Percentiles rank a stretch among this genome's conserved stretches.
phyloP scores from a whole-genome alignment of 192 early-diverging fungal species.

The Rhizoclosmatium globosum region DNA sequence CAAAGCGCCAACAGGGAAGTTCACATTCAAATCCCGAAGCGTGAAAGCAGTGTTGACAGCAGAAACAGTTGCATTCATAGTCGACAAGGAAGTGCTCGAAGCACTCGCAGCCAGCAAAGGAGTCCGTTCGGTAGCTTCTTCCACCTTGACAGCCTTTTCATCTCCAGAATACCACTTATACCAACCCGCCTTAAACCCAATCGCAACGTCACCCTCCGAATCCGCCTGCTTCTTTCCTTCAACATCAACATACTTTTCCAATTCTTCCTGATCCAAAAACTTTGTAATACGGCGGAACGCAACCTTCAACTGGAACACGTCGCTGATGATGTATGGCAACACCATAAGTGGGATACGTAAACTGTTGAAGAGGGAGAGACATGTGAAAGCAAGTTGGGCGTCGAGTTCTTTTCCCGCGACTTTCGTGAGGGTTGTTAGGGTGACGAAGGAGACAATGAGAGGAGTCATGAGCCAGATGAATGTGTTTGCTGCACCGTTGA shows the following conservation, averaged over 20 bases:
- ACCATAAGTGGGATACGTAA: constrained; percentile 60
- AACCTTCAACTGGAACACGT: constrained; percentile 61
- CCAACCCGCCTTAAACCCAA: constrained; percentile 41
- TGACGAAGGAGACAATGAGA: constrained; percentile 66
- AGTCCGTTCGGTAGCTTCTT: constrained; percentile 34
- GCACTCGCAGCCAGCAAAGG: constrained; percentile 7
- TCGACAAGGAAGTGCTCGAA: not conserved
- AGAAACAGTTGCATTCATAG: not conserved
- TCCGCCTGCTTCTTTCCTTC: constrained; percentile 19
- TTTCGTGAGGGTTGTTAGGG: constrained; percentile 65
- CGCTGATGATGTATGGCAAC: constrained; percentile 68
- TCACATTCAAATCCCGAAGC: constrained; percentile 28
- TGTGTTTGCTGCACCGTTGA: constrained; percentile 29
- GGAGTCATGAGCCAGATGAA: constrained; percentile 46
- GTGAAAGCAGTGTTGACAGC: constrained; percentile 24
- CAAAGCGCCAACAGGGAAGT: constrained; percentile 25
- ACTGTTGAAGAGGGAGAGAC: constrained; percentile 69
- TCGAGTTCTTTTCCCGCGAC: constrained; percentile 67
- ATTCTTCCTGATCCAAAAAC: constrained; percentile 79
- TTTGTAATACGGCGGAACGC: constrained; percentile 69
- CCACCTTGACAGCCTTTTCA: not conserved
- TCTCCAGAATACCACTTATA: constrained; percentile 34
- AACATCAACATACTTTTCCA: constrained; percentile 50
- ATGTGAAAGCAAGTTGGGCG: constrained; percentile 72
- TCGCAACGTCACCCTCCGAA: constrained; percentile 6